Evolutionary conservation across 331 rosid genomes (phyloP).

Genomic region (Erythrophleum ivorense): DNA sequence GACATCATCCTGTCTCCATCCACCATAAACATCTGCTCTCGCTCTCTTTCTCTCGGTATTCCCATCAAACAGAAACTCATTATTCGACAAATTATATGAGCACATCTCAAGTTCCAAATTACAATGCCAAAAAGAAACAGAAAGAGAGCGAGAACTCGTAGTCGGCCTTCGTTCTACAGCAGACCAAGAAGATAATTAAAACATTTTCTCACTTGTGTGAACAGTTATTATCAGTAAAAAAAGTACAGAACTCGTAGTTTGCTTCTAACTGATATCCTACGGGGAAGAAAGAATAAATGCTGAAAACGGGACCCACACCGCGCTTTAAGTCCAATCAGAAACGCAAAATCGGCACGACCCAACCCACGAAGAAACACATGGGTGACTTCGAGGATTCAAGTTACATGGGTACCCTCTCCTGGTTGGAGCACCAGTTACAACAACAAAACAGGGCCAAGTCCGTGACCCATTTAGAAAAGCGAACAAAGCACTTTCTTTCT

Average conservation of each 20-base stretch:
- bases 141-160: too few relatives aligned
- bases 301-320: constrained; percentile 4
- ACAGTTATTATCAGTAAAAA: too few relatives aligned
- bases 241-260: neutral
- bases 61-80: neutral
- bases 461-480: constrained; percentile 45
- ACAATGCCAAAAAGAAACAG: neutral
- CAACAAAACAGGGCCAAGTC: constrained; percentile 45
- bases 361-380: neutral
- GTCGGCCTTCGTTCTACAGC: too few relatives aligned
- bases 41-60: neutral
- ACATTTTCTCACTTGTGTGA: too few relatives aligned
- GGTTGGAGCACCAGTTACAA: constrained; percentile 18
- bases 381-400: neutral
- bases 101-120: neutral
- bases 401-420: neutral
- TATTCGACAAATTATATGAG: neutral
- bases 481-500: neutral
- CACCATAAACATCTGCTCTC: neutral
- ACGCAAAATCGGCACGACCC: neutral
- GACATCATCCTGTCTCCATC: constrained; percentile 37
- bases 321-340: constrained; percentile 15
- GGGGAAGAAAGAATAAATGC: constrained; percentile 4
- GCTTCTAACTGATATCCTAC: neutral
- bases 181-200: too few relatives aligned